Evolutionary conservation across 768 basidiomycete species (phyloP).

Genomic region (Auricularia heimuer): DNA sequence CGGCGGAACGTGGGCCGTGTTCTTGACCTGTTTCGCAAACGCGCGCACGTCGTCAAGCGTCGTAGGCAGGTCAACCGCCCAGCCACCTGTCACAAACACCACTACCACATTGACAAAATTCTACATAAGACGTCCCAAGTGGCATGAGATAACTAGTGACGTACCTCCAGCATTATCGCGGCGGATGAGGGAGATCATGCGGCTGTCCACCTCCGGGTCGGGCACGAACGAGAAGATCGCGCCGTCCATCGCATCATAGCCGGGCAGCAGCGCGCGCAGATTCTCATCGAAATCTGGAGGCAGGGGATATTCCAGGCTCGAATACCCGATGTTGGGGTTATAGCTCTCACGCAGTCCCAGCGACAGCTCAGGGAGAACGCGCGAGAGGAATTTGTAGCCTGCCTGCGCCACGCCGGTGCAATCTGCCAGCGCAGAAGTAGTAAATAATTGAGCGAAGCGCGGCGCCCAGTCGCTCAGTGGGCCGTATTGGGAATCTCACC

Average conservation of each 20-base stretch:
- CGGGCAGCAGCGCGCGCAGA: slow-evolving; percentile 1
- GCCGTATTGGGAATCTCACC: background rate
- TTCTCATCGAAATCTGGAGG: slow-evolving; percentile 5
- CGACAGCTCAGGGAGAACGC: background rate
- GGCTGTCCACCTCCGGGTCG: background rate
- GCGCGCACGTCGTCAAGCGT: background rate
- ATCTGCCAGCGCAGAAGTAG: slow-evolving; percentile 8
- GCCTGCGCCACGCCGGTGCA: slow-evolving; percentile 16
- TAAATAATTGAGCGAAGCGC: background rate
- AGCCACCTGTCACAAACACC: background rate
- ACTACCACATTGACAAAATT: background rate
- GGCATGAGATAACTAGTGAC: background rate
- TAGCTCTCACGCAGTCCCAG: slow-evolving; percentile 1
- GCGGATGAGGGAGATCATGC: background rate
- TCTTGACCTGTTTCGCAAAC: background rate
- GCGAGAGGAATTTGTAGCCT: slow-evolving; percentile 13
- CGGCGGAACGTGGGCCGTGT: too few species aligned
- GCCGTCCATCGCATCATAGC: background rate
- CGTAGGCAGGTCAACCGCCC: background rate
- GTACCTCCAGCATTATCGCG: background rate
- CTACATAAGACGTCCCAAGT: background rate
- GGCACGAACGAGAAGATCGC: background rate
- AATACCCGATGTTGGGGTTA: slow-evolving; percentile 14
- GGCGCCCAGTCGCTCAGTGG: background rate
- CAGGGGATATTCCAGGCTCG: slow-evolving; percentile 10